Base-by-base conservation (phyloP, 2,329 filamentous ascomycete genomes). In the Neophaeococcomyces aloes region DNA sequence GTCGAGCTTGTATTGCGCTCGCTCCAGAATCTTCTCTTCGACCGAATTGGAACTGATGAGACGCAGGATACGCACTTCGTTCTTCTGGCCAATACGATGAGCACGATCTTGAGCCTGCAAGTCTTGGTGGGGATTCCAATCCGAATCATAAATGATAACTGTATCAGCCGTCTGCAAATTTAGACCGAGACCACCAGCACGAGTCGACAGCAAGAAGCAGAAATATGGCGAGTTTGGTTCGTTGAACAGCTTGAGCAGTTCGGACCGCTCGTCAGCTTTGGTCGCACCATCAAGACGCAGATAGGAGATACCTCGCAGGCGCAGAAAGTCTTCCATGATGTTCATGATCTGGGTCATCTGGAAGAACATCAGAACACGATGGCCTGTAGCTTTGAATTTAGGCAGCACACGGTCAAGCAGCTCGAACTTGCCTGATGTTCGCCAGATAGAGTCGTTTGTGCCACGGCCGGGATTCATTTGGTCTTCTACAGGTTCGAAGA, bases 301-400 rank as follows among this genome's bases (percentile, higher is more conserved):
- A 61, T 94, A 98, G 58, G 83, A 75, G 54, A 94, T 73, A 36
- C 81, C 83, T 52, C 86, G 78, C 58, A 86, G 82, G 3, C 89
- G 82, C 50, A 98, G 67, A 62, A 94, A 98, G 62, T 98, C 91
- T 57, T 98, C 91, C 91, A 98, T 96, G 59, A 98, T 98, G 66
- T 98, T 94, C 91, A 98, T 98, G 61, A 98, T 98, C 49, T 94
- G 88, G 3, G 91, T 98, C 91, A 98, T 98, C 64, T 98, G 91
- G 74, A 98, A 98, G 76, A 98, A 98, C 84, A 98, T 96, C 62
- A 98, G 73, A 21, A 96, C 87, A 65, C 91, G 83, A 76, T 98
- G 91, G 13, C 86, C 86, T 1, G 86, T 88, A 2, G 76, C 80
- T 55, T 85, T 78, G 65, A 98, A 96, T 66, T 98, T 98, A 36